These are phyloP conservation scores for Candida nemodendra DNA, from an alignment of 805 yeast species.

Conservation along the genomic window DNA sequence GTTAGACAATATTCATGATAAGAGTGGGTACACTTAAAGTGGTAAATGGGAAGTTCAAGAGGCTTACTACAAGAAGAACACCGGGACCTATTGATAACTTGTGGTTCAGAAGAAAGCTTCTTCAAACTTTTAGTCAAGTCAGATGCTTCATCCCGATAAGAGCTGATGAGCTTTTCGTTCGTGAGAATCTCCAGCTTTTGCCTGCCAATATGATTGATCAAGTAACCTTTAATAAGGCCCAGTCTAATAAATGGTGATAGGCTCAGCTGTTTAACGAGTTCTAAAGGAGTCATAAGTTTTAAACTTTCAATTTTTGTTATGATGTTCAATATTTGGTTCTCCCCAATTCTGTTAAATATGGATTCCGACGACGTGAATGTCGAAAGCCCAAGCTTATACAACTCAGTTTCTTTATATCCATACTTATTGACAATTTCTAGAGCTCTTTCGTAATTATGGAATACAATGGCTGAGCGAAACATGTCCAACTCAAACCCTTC, in stretches of 20 bases:
- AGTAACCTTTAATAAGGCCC: slow-evolving; percentile 68
- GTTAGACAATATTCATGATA: slow-evolving; percentile 73
- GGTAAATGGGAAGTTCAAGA: slow-evolving; percentile 75
- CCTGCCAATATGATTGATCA: slow-evolving; percentile 57
- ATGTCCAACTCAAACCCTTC: slow-evolving; percentile 53
- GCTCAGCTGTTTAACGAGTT: slow-evolving; percentile 68
- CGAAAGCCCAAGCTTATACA: slow-evolving; percentile 63
- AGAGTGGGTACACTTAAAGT: slow-evolving; percentile 83
- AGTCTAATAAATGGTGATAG: slow-evolving; percentile 54
- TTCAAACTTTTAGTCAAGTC: slow-evolving; percentile 54
- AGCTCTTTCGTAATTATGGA: slow-evolving; percentile 57
- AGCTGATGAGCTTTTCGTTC: slow-evolving; percentile 61
- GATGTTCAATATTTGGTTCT: slow-evolving; percentile 46
- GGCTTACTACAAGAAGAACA: slow-evolving; percentile 66
- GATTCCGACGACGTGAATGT: slow-evolving; percentile 57
- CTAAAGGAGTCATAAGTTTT: slow-evolving; percentile 67
- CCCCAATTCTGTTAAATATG: slow-evolving; percentile 51
- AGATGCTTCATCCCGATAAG: slow-evolving; percentile 66
- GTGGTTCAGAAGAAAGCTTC: slow-evolving; percentile 45
- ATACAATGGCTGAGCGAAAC: slow-evolving; percentile 62
- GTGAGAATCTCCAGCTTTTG: slow-evolving; percentile 67
- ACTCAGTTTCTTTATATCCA: slow-evolving; percentile 61
- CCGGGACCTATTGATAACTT: slow-evolving; percentile 55
- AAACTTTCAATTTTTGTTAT: slow-evolving; percentile 51
- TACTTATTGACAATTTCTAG: slow-evolving; percentile 54